Evolutionary conservation across 768 basidiomycete genomes (phyloP), one percentile per base, ranked within the genome.

Genomic region (Stropharia rugosoannulata): DNA sequence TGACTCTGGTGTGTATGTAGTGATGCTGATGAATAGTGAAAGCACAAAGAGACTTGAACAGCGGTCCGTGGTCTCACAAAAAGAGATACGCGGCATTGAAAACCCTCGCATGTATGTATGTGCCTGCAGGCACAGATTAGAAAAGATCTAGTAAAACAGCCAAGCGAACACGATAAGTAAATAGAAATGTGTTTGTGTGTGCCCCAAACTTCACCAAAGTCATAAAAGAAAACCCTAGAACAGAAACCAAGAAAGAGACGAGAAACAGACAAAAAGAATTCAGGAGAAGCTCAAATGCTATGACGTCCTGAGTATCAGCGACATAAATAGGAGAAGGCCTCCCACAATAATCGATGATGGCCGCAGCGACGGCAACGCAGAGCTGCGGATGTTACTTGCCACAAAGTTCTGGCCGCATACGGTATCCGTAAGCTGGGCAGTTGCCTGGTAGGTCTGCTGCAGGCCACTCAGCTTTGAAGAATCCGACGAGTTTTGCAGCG

Each of bases 341-440:
- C 42, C 51, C 15, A 44, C 29, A 12, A 59, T 16, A 13, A 51
- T 40, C 55, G 44, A 42, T 15, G 51, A 38, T 12, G 60, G 29
- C 8, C 32, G 39, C 19, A 54, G n/a, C 29, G 54, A 13, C 11
- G 57, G 16, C 44, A 42, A 16, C 3, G 63, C 64, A 16, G 58
- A 50, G 42, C 51, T 66, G 13, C 53, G 49, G 2, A 63, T n/a
- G 10, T 46, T 49, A 9, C 64, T 69, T 43, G 60, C 58, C 12
- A 79, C 82, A 54, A 78, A 87, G n/a, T 68, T 65, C 11, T 69
- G 46, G 11, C 87, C 87, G 58, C 87, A 89, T 51, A 71, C 71
- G 5, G 62, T 62, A 39, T 78, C 74, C 49, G 83, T 75, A 51
- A 75, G 57, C 37, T 69, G 68, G 11, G 78, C 82, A 1, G 83